A percentile compares a stretch with the other conserved stretches of the same genome.
Evolutionary conservation across 129 eudicot genomes (phyloP).

Genomic region (Mikania micrantha): DNA sequence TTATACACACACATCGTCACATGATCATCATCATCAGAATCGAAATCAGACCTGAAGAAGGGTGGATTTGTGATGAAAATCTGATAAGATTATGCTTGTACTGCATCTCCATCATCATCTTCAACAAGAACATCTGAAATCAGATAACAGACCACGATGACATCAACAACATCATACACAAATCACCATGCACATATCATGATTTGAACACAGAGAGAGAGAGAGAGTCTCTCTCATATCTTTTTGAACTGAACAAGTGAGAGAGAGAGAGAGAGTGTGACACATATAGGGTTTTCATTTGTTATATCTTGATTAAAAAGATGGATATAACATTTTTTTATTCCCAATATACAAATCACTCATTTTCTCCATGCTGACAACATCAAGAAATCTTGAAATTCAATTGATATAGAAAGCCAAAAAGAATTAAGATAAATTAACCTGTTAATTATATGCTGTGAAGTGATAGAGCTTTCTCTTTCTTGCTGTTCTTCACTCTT

Average conservation of each 20-base stretch:
- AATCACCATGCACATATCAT: too few relatives aligned
- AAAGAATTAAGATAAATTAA: neutral
- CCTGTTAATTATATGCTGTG: conserved; percentile 4
- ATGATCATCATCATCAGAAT: neutral
- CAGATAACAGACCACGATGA: neutral
- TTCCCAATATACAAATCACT: neutral
- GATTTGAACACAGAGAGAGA: too few relatives aligned
- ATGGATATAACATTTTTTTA: neutral
- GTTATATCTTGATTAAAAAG: neutral
- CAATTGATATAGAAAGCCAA: conserved; percentile 8
- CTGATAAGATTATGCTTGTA: conserved; percentile 34
- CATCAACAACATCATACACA: neutral
- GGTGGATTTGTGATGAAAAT: conserved; percentile 8
- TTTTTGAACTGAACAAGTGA: neutral
- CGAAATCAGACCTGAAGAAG: conserved; percentile 6
- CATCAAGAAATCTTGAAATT: conserved; percentile 6
- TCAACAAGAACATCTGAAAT: conserved; percentile 10
- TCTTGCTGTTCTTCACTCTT: neutral
- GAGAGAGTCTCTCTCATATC: neutral
- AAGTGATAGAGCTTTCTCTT: conserved; percentile 14
- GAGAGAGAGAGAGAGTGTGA: neutral
- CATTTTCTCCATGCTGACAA: conserved; percentile 10
- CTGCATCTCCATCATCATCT: conserved; percentile 26
- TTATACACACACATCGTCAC: neutral
- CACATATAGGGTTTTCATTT: neutral